Conservation (phyloP, 2,329 filamentous ascomycete species). For the Aspergillus fischeri region DNA sequence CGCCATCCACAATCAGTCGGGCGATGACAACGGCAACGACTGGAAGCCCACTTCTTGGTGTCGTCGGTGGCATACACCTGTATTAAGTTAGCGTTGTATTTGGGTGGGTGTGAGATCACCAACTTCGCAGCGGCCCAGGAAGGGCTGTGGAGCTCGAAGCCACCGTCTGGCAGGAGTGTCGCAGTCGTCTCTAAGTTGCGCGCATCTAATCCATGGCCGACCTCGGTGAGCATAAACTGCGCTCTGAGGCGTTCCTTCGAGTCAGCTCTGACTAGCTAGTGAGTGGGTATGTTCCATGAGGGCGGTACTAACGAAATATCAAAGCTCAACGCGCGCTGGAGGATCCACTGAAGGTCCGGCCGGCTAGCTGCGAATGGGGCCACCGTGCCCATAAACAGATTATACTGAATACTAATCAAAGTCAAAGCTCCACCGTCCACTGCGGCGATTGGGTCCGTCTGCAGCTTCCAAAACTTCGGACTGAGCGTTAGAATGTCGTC, state of each 20-base stretch:
- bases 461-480: slow-evolving; percentile 17
- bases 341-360: too few species aligned
- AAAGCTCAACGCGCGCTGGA: neutral
- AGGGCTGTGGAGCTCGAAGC: slow-evolving; percentile 1
- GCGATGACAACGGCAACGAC: slow-evolving; percentile 15
- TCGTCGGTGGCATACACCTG: slow-evolving; percentile 18
- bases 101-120: neutral
- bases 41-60: slow-evolving; percentile 7
- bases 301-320: neutral
- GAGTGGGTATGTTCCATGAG: neutral
- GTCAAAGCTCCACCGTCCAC: slow-evolving; percentile 5
- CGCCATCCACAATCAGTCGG: slow-evolving; percentile 11
- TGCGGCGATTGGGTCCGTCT: slow-evolving; percentile 4
- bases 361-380: slow-evolving; percentile 2
- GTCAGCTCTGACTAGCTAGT: neutral
- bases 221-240: slow-evolving; percentile 10
- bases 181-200: slow-evolving; percentile 11
- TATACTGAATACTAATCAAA: slow-evolving; percentile 6
- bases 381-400: slow-evolving; percentile 10
- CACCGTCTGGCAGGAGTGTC: slow-evolving; percentile 4
- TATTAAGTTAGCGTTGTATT: too few species aligned
- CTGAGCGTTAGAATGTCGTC: neutral
- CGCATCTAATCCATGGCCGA: slow-evolving; percentile 11
- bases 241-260: neutral
- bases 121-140: neutral